Evolutionary conservation across 2,329 filamentous ascomycete species (phyloP).

Genomic region (Zymoseptoria pseudotritici): DNA sequence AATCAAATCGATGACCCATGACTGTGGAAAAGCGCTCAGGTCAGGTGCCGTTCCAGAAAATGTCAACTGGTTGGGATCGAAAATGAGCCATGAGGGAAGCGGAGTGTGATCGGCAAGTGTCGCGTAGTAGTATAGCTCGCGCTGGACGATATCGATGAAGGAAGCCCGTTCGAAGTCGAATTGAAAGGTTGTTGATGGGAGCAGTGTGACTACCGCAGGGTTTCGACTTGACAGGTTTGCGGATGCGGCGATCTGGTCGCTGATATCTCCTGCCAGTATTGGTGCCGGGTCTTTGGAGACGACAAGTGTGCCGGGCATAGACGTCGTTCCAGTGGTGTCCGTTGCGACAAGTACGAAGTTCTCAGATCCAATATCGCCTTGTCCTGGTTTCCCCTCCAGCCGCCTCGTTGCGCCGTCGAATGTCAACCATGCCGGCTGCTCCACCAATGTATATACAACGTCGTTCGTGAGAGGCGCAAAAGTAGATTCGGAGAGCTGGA

Average conservation of each 20-base stretch:
- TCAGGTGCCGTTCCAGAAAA: slow-evolving; percentile 67
- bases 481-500: slow-evolving; percentile 65
- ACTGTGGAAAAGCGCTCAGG: slow-evolving; percentile 60
- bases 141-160: slow-evolving; percentile 48
- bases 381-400: slow-evolving; percentile 62
- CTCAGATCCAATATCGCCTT: slow-evolving; percentile 50
- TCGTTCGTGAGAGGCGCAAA: slow-evolving; percentile 53
- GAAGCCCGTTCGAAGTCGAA: slow-evolving; percentile 45
- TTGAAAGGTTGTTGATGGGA: slow-evolving; percentile 30
- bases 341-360: slow-evolving; percentile 62
- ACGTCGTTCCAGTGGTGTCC: slow-evolving; percentile 56
- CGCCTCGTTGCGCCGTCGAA: slow-evolving; percentile 58
- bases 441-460: slow-evolving; percentile 59
- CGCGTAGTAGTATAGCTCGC: slow-evolving; percentile 64
- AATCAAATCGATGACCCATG: slow-evolving; percentile 63
- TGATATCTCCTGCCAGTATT: slow-evolving; percentile 48
- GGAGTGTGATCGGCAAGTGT: slow-evolving; percentile 71
- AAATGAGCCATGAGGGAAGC: slow-evolving; percentile 76
- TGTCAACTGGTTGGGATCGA: slow-evolving; percentile 54
- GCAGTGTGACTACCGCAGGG: slow-evolving; percentile 48
- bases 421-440: slow-evolving; percentile 65
- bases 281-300: slow-evolving; percentile 55
- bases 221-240: slow-evolving; percentile 48
- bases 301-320: slow-evolving; percentile 62
- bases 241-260: slow-evolving; percentile 50